phyloP scores from a whole-genome alignment of 2,329 filamentous ascomycete species.

The Diaporthe citri region DNA sequence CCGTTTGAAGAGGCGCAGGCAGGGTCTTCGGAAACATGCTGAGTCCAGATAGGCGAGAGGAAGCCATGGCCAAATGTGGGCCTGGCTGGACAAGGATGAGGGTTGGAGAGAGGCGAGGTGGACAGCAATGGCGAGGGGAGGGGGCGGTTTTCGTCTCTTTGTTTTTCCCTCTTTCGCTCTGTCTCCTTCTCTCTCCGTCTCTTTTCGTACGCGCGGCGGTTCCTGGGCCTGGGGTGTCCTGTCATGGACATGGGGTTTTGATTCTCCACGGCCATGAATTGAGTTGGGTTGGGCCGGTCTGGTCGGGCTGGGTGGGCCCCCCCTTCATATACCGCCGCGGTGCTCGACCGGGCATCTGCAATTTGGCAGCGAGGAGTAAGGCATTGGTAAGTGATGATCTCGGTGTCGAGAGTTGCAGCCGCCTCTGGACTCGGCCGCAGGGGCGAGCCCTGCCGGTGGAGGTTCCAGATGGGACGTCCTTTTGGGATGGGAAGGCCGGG shows the following conservation, averaged over 20 bases:
- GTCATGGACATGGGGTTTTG: neutral
- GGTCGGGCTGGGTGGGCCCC: neutral
- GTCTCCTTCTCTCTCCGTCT: neutral
- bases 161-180: neutral
- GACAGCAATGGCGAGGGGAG: neutral
- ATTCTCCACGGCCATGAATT: neutral
- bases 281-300: neutral
- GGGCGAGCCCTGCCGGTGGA: slow-evolving; percentile 12
- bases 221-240: slow-evolving; percentile 14
- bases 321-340: neutral
- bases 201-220: slow-evolving; percentile 5
- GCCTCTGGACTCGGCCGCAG: neutral
- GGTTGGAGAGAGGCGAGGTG: neutral
- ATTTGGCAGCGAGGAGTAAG: neutral
- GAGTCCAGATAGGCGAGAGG: slow-evolving; percentile 37
- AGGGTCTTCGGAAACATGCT: slow-evolving; percentile 38
- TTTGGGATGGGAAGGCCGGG: neutral
- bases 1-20: slow-evolving; percentile 31
- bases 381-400: neutral
- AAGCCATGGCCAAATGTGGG: slow-evolving; percentile 34
- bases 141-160: neutral
- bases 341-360: neutral
- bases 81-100: slow-evolving; percentile 25
- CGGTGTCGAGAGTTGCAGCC: neutral
- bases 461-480: slow-evolving; percentile 6